Percentiles rank a stretch among this genome's conserved stretches.
These are phyloP conservation scores for Nelumbo lutea DNA, from an alignment of 164 flowering plant genomes.

Conservation along the genomic window DNA sequence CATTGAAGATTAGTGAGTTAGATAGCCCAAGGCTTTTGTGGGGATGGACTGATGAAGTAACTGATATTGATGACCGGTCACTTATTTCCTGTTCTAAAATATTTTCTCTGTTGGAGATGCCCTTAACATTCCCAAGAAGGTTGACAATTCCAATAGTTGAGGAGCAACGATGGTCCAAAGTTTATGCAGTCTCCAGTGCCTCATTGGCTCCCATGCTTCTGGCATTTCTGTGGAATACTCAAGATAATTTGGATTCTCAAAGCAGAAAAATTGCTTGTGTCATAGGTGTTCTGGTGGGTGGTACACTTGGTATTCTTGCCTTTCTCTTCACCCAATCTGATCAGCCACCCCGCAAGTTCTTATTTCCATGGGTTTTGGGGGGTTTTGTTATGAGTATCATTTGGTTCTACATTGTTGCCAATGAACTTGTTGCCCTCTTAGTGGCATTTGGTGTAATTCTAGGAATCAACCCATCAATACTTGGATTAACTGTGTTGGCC, in stretches of 20 bases:
- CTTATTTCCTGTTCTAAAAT: no score
- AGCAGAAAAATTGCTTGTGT: slow-evolving; percentile 29
- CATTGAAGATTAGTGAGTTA: no score
- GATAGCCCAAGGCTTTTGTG: slow-evolving; percentile 28
- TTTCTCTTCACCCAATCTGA: slow-evolving; percentile 43
- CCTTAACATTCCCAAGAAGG: slow-evolving; percentile 51
- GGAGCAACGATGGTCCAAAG: no score
- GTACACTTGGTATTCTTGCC: slow-evolving; percentile 21
- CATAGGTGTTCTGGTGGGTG: slow-evolving; percentile 45
- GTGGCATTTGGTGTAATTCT: slow-evolving; percentile 64
- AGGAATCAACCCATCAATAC: slow-evolving; percentile 79
- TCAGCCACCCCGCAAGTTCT: slow-evolving; percentile 56
- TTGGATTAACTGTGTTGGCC: slow-evolving; percentile 84
- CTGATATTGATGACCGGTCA: slow-evolving; percentile 13
- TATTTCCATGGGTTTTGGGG: slow-evolving; percentile 78
- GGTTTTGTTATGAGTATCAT: slow-evolving; percentile 91
- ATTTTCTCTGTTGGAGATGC: no score
- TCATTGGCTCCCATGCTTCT: no score
- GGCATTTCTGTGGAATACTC: slow-evolving; percentile 8
- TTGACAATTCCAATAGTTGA: not conserved
- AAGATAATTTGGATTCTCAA: slow-evolving; percentile 29
- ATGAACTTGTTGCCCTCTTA: slow-evolving; percentile 85
- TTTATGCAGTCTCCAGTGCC: no score
- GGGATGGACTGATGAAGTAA: slow-evolving; percentile 27
- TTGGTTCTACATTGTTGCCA: slow-evolving; percentile 91